These are phyloP conservation scores for Abelmoschus esculentus DNA, from an alignment of 345 rosid genomes.

Conservation along the genomic window DNA sequence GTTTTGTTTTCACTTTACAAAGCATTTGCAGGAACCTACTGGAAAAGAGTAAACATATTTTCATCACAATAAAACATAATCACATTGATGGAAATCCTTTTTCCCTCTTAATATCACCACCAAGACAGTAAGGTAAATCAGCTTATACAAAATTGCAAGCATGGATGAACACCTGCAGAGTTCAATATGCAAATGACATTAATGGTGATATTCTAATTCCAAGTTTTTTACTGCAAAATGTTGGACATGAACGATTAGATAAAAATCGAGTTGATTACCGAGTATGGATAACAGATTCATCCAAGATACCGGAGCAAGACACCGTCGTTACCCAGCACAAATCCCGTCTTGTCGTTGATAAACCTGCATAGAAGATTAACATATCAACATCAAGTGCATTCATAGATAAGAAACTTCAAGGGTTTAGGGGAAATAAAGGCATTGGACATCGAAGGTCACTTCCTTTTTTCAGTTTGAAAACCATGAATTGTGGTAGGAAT, in stretches of 20 bases:
- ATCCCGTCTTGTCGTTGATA: constrained; percentile 64
- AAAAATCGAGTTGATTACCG: constrained; percentile 9
- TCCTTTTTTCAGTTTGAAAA: background rate
- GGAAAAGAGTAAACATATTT: background rate
- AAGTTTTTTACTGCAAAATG: background rate
- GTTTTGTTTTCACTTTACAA: background rate
- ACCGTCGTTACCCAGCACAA: constrained; percentile 84
- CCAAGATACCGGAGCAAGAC: constrained; percentile 94
- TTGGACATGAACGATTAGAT: background rate
- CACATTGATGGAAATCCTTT: background rate
- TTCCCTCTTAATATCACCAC: background rate
- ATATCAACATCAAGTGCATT: background rate
- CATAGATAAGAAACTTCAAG: background rate
- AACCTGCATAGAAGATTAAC: constrained; percentile 38
- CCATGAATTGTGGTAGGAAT: background rate
- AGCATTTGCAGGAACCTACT: background rate
- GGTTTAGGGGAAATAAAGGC: background rate
- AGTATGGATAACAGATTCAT: constrained; percentile 22
- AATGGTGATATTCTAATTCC: background rate
- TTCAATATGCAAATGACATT: background rate
- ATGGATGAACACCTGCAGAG: constrained; percentile 13
- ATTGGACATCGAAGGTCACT: background rate
- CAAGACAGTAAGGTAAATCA: background rate
- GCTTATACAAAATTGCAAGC: constrained; percentile 31
- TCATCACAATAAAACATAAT: background rate